Percentiles rank a stretch among this genome's conserved stretches.
These are phyloP conservation scores for Dioscorea zingiberensis DNA, from an alignment of 106 monocot genomes.

Conservation along the genomic window DNA sequence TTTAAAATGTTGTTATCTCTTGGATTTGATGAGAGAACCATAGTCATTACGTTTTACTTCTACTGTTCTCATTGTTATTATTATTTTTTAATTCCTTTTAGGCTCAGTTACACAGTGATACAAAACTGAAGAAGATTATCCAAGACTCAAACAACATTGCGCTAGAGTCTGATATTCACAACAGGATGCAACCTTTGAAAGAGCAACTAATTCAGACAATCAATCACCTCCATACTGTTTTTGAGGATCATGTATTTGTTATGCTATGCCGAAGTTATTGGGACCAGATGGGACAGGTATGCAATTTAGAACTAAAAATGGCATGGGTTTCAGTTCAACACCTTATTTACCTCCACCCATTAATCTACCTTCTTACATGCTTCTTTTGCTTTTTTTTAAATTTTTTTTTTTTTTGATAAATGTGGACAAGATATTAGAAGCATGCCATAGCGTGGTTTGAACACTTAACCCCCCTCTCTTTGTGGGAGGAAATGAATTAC, in stretches of 20 bases:
- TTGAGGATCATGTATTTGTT: conserved; percentile 76
- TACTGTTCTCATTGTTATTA: not conserved
- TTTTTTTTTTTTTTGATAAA: too few relatives aligned
- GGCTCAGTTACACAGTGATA: conserved; percentile 58
- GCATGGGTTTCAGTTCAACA: too few relatives aligned
- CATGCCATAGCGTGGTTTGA: too few relatives aligned
- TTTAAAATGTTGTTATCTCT: too few relatives aligned
- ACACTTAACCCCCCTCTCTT: too few relatives aligned
- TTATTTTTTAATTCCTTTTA: conserved; percentile 38
- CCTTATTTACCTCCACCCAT: too few relatives aligned
- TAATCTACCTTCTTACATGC: too few relatives aligned
- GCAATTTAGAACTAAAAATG: too few relatives aligned
- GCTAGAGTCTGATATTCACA: conserved; percentile 78
- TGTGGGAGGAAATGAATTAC: too few relatives aligned
- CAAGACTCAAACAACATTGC: conserved; percentile 74
- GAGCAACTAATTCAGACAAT: conserved; percentile 65
- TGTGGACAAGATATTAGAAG: too few relatives aligned
- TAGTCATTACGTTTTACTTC: not conserved
- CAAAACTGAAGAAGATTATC: conserved; percentile 92
- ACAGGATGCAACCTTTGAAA: conserved; percentile 81
- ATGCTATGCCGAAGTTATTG: conserved; percentile 80
- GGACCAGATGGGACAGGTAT: conserved; percentile 94
- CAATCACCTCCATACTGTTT: conserved; percentile 62
- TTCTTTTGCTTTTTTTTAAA: too few relatives aligned
- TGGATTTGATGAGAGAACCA: too few relatives aligned